Base-by-base conservation (phyloP, 2,329 filamentous ascomycete genomes). In the Aspergillus piperis region DNA sequence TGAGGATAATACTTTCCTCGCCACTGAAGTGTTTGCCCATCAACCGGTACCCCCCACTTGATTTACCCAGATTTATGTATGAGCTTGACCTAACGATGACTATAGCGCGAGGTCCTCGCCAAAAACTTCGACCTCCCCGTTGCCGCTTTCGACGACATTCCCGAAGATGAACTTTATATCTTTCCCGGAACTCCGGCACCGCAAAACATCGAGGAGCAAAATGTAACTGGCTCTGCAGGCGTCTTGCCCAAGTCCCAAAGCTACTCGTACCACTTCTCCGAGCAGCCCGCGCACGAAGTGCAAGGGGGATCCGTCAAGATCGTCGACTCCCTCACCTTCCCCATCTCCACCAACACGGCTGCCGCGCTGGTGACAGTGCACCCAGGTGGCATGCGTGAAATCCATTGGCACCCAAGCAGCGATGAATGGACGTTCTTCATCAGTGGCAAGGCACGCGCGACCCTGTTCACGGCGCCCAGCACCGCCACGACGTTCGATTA, bases 371-470 rank as follows among this genome's bases (percentile, higher is more conserved):
- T 90, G 17, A 84, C 84, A 39, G 90, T 93, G 62, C 80, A 89
- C 64, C 89, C 90, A 0, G 88, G 88, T 13, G 88, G 88, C 0
- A 80, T 92, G 71, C 84, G 90, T 8, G 90, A 92, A 77, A 91
- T 93, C 82, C 90, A 93, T 78, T 93, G 90, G 90, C 90, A 93
- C 70, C 89, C 89, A 0, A 87, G 86, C 48, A 89, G 89, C 11
- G 90, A 92, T 69, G 90, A 92, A 73, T 93, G 90, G 90, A 90
- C 86, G 6, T 93, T 90, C 75, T 92, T 93, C 79, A 85, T 93
- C 71, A 77, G 78, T 25, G 90, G 90, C 0, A 85, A 86, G 42
- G 90, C 88, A 0, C 84, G 90, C 32, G 84, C 92, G 13, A 92
- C 90, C 13, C 84, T 93, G 65, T 93, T 92, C 70, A 88, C 85